These are phyloP conservation scores for Carex myosuroides DNA, from an alignment of 176 grass and related monocot species.

Conservation along the genomic window DNA sequence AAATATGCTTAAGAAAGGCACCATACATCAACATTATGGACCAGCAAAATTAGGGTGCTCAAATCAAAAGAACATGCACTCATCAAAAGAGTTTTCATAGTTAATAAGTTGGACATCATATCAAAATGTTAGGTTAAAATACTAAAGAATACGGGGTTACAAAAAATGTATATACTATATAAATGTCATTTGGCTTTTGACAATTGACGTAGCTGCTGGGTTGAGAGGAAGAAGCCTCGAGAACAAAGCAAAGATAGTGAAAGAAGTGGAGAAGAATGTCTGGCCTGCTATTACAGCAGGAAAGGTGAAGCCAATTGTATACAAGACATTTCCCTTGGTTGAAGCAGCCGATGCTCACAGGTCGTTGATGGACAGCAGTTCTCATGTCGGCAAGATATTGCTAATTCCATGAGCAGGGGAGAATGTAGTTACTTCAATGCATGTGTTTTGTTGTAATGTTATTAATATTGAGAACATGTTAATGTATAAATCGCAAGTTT, in stretches of 20 bases:
- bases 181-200: not conserved
- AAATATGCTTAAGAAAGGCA: not conserved
- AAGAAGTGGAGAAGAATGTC: constrained; percentile 67
- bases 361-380: constrained; percentile 62
- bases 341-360: constrained; percentile 73
- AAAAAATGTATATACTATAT: not conserved
- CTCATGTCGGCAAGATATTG: constrained; percentile 82
- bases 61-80: not conserved
- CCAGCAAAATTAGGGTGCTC: not conserved
- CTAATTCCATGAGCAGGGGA: constrained; percentile 43
- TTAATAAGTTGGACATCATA: not conserved
- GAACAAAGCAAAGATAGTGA: constrained; percentile 67
- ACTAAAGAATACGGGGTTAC: not conserved
- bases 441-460: not conserved
- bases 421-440: not conserved
- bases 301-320: constrained; percentile 71
- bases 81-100: not conserved
- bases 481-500: not conserved
- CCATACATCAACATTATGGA: not conserved
- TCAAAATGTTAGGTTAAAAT: no score
- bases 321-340: constrained; percentile 50
- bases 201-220: constrained; percentile 39
- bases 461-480: not conserved
- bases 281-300: constrained; percentile 52
- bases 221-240: constrained; percentile 43